Conservation (phyloP, 164 flowering plant species). For the Chimonanthus salicifolius region DNA sequence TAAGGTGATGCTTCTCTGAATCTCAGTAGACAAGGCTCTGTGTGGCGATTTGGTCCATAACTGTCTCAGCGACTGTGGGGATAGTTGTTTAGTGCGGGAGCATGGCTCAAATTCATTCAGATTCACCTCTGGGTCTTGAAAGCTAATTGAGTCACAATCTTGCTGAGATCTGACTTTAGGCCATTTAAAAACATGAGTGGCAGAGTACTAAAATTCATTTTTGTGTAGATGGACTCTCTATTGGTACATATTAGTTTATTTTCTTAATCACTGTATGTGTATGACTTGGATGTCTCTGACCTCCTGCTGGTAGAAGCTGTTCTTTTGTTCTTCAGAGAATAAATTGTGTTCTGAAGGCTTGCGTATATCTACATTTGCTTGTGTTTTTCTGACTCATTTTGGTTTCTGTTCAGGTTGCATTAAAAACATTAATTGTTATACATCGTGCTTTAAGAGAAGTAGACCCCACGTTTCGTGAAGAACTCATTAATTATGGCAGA, state of each 20-base stretch:
- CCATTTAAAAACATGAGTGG: background rate
- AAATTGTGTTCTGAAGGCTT: background rate
- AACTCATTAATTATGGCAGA: slow-evolving; percentile 78
- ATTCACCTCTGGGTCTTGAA: background rate
- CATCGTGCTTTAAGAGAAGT: slow-evolving; percentile 98
- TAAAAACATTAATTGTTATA: slow-evolving; percentile 86
- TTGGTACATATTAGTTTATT: background rate
- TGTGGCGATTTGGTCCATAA: too few species aligned
- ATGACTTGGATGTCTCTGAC: background rate
- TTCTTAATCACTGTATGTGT: background rate
- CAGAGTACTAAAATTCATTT: background rate
- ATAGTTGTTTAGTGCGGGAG: background rate
- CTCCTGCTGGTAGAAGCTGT: background rate
- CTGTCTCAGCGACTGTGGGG: background rate
- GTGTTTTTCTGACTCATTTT: slow-evolving; percentile 9
- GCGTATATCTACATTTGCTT: slow-evolving; percentile 4
- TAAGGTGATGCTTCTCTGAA: too few species aligned
- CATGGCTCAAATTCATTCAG: background rate
- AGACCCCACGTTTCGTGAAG: slow-evolving; percentile 91
- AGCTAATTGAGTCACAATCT: background rate
- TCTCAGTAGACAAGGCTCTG: too few species aligned
- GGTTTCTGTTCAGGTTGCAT: slow-evolving; percentile 58
- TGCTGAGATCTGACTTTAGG: background rate
- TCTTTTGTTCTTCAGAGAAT: background rate
- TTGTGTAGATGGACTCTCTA: background rate